Percentiles rank a stretch among this genome's conserved stretches.
These are phyloP conservation scores for Dryas octopetala DNA, from an alignment of 306 rosid species.

Conservation along the genomic window DNA sequence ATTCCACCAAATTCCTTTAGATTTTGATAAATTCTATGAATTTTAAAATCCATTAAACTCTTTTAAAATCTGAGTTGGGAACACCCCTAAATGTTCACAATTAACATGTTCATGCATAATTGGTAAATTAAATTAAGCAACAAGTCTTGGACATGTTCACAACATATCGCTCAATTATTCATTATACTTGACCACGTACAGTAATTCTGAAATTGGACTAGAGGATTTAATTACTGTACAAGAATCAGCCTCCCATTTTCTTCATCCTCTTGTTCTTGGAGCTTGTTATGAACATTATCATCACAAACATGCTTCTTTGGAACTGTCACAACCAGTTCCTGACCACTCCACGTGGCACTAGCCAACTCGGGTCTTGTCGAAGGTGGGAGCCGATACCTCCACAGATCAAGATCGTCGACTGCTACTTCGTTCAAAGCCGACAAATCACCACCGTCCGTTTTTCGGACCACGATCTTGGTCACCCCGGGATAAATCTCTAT, in stretches of 20 bases:
- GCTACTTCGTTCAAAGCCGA: background rate
- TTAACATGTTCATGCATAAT: background rate
- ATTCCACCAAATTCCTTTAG: too few species aligned
- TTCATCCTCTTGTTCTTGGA: background rate
- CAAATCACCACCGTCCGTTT: slow-evolving; percentile 36
- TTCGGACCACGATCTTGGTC: slow-evolving; percentile 40
- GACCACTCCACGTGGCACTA: slow-evolving; percentile 37
- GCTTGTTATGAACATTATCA: background rate
- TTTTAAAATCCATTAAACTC: too few species aligned
- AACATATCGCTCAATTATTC: background rate
- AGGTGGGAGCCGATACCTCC: slow-evolving; percentile 55
- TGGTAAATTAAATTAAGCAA: background rate
- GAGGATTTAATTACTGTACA: background rate
- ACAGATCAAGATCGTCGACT: slow-evolving; percentile 17
- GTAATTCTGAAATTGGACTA: background rate
- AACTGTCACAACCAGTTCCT: slow-evolving; percentile 54
- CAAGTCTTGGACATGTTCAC: too few species aligned
- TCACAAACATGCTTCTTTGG: slow-evolving; percentile 29
- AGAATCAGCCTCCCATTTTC: slow-evolving; percentile 3
- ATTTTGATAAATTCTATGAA: too few species aligned
- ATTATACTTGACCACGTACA: background rate
- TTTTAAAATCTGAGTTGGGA: too few species aligned
- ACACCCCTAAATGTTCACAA: too few species aligned
- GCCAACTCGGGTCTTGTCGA: slow-evolving; percentile 49
- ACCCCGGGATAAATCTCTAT: slow-evolving; percentile 50